A percentile compares a stretch with the other conserved stretches of the same genome.
phyloP scores from a whole-genome alignment of 2,329 filamentous ascomycete genomes.

The Exophiala alcalophila region DNA sequence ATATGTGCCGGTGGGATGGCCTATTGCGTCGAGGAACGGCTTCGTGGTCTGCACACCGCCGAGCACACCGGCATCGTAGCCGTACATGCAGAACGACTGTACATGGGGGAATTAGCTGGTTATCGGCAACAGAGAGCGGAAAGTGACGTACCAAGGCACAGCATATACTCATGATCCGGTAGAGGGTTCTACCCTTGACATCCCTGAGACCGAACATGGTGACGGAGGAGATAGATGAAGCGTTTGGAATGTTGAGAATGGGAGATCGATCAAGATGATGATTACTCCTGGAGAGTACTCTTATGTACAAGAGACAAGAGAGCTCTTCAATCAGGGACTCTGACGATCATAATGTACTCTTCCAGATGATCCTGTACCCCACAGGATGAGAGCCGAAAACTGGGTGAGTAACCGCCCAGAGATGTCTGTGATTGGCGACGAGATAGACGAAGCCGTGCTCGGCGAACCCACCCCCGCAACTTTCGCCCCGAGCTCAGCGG shows the following conservation, averaged over 20 bases:
- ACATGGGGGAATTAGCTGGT: background rate
- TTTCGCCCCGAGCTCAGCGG: constrained; percentile 5
- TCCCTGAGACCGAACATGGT: constrained; percentile 15
- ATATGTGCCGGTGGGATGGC: constrained; percentile 23
- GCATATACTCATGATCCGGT: constrained; percentile 32
- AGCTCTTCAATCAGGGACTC: no score
- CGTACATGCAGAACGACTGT: constrained; percentile 36
- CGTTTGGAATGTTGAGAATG: background rate
- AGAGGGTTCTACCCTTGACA: constrained; percentile 32
- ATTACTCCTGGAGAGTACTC: no score
- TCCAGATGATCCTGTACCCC: constrained; percentile 1
- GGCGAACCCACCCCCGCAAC: constrained; percentile 12
- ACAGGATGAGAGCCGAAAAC: background rate
- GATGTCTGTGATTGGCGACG: constrained; percentile 6
- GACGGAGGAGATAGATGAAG: background rate
- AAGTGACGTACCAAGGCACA: constrained; percentile 28
- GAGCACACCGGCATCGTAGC: constrained; percentile 38
- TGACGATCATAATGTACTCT: no score
- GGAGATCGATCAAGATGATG: no score
- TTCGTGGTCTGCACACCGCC: constrained; percentile 35
- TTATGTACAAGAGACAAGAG: no score
- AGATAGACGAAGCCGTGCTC: background rate
- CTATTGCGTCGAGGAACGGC: constrained; percentile 36
- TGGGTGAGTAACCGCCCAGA: background rate
- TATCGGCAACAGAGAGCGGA: no score